phyloP scores from a whole-genome alignment of 371 early-diverging fungal species.

The Dichotomocladium elegans region DNA sequence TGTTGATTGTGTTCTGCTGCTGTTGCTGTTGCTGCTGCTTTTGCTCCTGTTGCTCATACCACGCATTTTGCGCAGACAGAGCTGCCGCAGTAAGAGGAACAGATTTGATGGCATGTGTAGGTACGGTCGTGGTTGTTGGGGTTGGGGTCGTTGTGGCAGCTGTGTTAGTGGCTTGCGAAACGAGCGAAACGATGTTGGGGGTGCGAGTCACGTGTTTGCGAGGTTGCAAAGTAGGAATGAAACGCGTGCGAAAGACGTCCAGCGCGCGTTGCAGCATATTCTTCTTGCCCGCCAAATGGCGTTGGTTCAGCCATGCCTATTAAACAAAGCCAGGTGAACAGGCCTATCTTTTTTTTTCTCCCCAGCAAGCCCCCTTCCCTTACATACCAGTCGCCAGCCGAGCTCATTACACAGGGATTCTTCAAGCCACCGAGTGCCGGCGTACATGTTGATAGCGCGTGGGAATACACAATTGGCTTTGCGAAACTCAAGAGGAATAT shows the following conservation, averaged over 20 bases:
- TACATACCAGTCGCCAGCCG: conserved; percentile 45
- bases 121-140: not conserved
- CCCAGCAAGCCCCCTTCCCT: not conserved
- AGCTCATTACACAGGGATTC: conserved; percentile 47
- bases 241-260: conserved; percentile 40
- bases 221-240: conserved; percentile 40
- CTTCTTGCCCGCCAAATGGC: conserved; percentile 40
- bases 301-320: conserved; percentile 48
- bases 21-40: not conserved
- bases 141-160: not conserved
- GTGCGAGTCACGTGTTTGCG: conserved; percentile 26
- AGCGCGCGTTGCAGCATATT: conserved; percentile 46
- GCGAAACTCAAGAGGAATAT: conserved; percentile 38
- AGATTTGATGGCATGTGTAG: too few relatives aligned
- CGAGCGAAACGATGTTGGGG: conserved; percentile 13
- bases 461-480: conserved; percentile 39
- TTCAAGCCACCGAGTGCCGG: conserved; percentile 26
- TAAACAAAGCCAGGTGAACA: conserved; percentile 1
- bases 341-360: not conserved
- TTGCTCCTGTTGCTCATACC: conserved; percentile 19
- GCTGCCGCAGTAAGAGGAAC: conserved; percentile 30
- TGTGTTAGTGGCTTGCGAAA: not conserved
- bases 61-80: conserved; percentile 38
- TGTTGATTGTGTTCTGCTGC: not conserved
- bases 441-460: conserved; percentile 20